Conservation (phyloP, 768 basidiomycete genomes). For the Goffeauzyma gilvescens region DNA sequence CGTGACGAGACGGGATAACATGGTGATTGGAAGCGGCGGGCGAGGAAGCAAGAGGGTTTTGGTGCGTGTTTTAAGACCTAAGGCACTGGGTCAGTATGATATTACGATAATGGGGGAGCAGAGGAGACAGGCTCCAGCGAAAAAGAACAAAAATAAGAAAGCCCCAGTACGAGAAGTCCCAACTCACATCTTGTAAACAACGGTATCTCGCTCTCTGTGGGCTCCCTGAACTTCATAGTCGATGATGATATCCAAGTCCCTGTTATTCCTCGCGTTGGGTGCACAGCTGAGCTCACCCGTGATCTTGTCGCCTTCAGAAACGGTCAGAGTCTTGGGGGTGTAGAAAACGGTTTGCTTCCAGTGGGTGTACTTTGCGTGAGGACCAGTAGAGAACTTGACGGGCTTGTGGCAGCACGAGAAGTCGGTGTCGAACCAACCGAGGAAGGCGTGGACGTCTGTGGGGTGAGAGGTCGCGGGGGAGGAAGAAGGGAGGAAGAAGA, state of each 20-base stretch:
- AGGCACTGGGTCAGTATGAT: no score
- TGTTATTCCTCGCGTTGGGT: conserved; percentile 80
- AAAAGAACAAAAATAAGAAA: no score
- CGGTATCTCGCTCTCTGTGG: conserved; percentile 19
- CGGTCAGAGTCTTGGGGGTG: conserved; percentile 40
- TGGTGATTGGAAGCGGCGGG: no score
- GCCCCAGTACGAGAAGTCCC: no score
- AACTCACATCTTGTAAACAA: conserved; percentile 35
- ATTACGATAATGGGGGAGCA: no score
- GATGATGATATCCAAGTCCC: conserved; percentile 80
- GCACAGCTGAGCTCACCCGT: conserved; percentile 54
- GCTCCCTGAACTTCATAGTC: conserved; percentile 43
- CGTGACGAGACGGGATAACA: no score
- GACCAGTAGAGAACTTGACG: conserved; percentile 88
- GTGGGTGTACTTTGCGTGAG: conserved; percentile 57
- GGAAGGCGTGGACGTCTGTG: conserved; percentile 84
- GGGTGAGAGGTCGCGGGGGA: not conserved
- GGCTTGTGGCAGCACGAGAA: conserved; percentile 94
- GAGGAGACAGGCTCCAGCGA: no score
- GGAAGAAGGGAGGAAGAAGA: no score
- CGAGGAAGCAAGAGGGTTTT: no score
- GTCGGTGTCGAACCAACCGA: conserved; percentile 95
- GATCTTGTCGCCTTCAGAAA: conserved; percentile 49
- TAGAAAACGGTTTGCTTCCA: conserved; percentile 70
- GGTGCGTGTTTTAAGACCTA: no score